Base-by-base conservation (phyloP, 495 filamentous ascomycete genomes). In the Hypomontagnella submonticulosa region DNA sequence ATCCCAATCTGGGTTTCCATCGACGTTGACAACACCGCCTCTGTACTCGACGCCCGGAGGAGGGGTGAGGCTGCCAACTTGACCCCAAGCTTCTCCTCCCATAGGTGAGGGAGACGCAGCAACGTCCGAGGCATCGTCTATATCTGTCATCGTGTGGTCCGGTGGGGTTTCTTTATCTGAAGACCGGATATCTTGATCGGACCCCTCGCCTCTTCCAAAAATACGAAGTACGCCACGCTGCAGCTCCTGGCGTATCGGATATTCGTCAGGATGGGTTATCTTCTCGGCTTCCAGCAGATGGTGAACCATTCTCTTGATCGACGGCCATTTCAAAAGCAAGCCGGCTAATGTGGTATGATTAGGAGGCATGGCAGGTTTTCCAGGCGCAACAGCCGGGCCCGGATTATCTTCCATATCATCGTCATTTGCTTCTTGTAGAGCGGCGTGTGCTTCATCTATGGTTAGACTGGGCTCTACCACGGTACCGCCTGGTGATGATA, bases 331-430 rank as follows among this genome's bases (percentile, higher is more conserved):
- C n/a, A 93, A 79, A 11, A 96, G 76, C 52, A 90, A 85, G 37
- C 92, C 90, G 0, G 92, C 92, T 20, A 90, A 86, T 0, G 92
- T 96, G 2, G 90, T 92, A 70, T 97, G 92, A 36, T 92, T 89
- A 4, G 85, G 80, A 0, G 89, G 89, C 46, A 96, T 90, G 3
- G 86, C 85, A n/a, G 87, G 80, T 23, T 84, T 81, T 43, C 83
- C 85, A 0, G 82, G 79, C 8, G 63, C 73, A 13, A 82, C 77
- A n/a, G 73, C 59, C 8, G 79, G 79, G 3, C 80, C 82, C 0
- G 79, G 78, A 44, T 78, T 75, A 3, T 70, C 71, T 61, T 83
- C 81, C 46, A 72, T 71, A 36, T 81, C 79, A 18, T 81, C 77
- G 40, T 80, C 65, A 5, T 72, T 68, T 47, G 69, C 76, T 73